These are phyloP conservation scores for Eimeria praecox DNA, from an alignment of 169 alveolate species.

Conservation along the genomic window DNA sequence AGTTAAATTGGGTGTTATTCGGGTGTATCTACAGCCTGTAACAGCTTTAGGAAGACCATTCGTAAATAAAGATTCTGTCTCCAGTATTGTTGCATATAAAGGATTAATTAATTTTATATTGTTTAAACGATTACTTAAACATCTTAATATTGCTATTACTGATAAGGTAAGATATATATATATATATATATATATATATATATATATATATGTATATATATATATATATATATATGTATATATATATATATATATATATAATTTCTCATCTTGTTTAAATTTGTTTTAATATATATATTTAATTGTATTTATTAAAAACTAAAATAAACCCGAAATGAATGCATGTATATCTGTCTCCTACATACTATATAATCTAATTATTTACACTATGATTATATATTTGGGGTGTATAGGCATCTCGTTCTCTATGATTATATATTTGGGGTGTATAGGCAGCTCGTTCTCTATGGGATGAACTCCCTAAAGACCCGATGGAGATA, in stretches of 20 bases:
- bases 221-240: too few relatives aligned
- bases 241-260: too few relatives aligned
- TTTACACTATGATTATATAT: too few relatives aligned
- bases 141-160: conserved; percentile 69
- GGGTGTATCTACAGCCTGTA: conserved; percentile 78
- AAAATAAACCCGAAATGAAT: background rate
- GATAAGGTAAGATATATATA: conserved; percentile 36
- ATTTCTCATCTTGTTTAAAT: too few relatives aligned
- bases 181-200: too few relatives aligned
- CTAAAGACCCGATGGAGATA: conserved; percentile 81
- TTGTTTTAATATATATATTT: too few relatives aligned
- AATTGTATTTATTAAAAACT: too few relatives aligned
- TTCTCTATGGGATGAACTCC: conserved; percentile 79
- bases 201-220: too few relatives aligned
- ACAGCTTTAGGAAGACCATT: conserved; percentile 62
- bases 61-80: conserved; percentile 46
- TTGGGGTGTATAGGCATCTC: background rate
- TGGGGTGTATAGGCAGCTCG: conserved; percentile 56
- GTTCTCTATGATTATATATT: background rate
- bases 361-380: too few relatives aligned
- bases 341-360: too few relatives aligned
- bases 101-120: conserved; percentile 73
- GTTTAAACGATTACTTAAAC: conserved; percentile 67
- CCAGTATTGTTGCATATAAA: conserved; percentile 42
- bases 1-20: conserved; percentile 70